These are phyloP conservation scores for Brassica carinata DNA, from an alignment of 345 rosid species.

Conservation along the genomic window DNA sequence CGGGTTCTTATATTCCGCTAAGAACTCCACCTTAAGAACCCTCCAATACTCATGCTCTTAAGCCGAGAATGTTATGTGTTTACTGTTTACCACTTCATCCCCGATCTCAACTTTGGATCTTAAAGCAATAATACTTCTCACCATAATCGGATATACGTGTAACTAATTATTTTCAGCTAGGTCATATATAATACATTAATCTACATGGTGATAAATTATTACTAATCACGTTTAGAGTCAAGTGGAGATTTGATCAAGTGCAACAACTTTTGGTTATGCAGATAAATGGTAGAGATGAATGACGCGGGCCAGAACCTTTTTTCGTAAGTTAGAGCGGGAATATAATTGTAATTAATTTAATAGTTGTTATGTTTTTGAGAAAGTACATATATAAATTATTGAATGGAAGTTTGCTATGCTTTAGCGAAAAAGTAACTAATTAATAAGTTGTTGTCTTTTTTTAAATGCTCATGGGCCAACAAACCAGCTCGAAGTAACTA, in stretches of 20 bases:
- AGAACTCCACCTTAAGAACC: too few relatives aligned
- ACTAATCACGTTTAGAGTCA: neutral
- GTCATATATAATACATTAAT: neutral
- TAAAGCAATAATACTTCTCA: constrained; percentile 3
- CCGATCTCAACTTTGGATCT: constrained; percentile 5
- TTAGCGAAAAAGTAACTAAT: neutral
- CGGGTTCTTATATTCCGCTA: too few relatives aligned
- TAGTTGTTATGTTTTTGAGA: neutral
- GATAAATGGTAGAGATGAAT: neutral
- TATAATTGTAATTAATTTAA: neutral
- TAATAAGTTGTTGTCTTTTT: neutral
- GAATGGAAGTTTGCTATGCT: neutral
- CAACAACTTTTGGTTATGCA: neutral
- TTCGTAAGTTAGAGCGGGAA: neutral
- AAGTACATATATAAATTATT: neutral
- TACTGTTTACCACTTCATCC: neutral
- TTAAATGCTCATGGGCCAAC: neutral
- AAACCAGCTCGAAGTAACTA: too few relatives aligned
- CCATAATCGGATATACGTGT: neutral
- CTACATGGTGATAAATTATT: neutral
- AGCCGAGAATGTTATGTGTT: neutral
- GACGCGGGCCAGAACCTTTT: neutral
- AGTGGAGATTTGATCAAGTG: neutral
- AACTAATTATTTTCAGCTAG: neutral
- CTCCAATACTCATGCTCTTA: neutral